A percentile compares a stretch with the other conserved stretches of the same genome.
Conservation (phyloP, 1,284 basidiomycete genomes). For the Boletus holoroseus region DNA sequence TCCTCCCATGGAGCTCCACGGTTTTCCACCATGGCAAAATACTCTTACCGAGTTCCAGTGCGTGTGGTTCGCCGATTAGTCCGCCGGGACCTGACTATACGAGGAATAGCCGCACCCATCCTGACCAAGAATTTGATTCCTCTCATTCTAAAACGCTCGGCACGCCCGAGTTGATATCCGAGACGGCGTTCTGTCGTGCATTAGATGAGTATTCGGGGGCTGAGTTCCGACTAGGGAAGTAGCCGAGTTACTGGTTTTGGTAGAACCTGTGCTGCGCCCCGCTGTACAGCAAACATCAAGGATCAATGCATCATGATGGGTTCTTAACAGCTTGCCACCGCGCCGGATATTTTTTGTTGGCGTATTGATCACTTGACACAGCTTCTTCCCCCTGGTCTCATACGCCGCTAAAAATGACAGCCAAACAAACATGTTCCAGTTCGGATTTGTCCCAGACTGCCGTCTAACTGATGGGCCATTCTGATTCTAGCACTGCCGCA, state of each 20-base stretch:
- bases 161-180: conserved; percentile 36
- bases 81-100: conserved; percentile 8
- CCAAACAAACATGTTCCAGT: neutral
- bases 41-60: conserved; percentile 72
- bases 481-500: neutral
- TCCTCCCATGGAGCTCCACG: conserved; percentile 56
- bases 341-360: neutral
- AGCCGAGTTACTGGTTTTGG: conserved; percentile 19
- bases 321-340: neutral
- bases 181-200: conserved; percentile 56
- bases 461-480: neutral
- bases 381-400: neutral
- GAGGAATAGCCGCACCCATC: conserved; percentile 23
- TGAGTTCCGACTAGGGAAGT: conserved; percentile 72
- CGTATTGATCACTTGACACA: neutral
- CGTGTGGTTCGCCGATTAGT: conserved; percentile 26
- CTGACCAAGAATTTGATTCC: conserved; percentile 4
- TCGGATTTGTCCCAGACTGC: too few relatives aligned
- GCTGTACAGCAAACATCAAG: conserved; percentile 3
- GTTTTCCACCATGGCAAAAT: conserved; percentile 76
- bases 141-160: neutral
- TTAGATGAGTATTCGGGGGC: conserved; percentile 64
- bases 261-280: conserved; percentile 1
- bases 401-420: neutral
- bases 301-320: neutral